These are phyloP conservation scores for Agastache rugosa DNA, from an alignment of 257 asterid species.

Conservation along the genomic window DNA sequence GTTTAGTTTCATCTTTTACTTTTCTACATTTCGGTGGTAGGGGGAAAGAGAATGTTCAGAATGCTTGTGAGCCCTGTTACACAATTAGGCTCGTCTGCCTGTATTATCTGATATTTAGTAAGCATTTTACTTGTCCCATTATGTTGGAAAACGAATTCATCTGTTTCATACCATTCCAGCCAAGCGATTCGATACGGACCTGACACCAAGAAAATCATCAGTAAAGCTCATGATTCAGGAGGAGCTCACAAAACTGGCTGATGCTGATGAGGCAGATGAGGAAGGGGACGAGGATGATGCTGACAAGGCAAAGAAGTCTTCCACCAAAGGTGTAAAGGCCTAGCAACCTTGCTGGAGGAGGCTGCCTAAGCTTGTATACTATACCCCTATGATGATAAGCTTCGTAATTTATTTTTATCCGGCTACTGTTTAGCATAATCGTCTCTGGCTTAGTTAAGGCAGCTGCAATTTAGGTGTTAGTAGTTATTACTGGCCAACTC, in stretches of 20 bases:
- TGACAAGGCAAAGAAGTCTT: slow-evolving; percentile 45
- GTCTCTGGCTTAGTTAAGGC: slow-evolving; percentile 18
- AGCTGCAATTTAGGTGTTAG: slow-evolving; percentile 33
- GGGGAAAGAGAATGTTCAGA: no score
- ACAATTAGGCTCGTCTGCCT: neutral
- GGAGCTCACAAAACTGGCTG: slow-evolving; percentile 87
- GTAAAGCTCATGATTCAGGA: slow-evolving; percentile 87
- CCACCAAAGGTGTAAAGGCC: slow-evolving; percentile 55
- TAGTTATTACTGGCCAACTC: slow-evolving; percentile 19
- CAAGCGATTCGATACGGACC: slow-evolving; percentile 57
- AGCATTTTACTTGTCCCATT: neutral
- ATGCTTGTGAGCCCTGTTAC: neutral
- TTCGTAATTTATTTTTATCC: slow-evolving; percentile 14
- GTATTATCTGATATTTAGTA: neutral
- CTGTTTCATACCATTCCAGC: slow-evolving; percentile 49
- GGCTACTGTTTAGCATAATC: slow-evolving; percentile 24
- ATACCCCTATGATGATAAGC: slow-evolving; percentile 8
- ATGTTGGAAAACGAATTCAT: neutral
- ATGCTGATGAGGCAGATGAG: slow-evolving; percentile 70
- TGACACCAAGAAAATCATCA: slow-evolving; percentile 51
- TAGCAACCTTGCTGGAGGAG: slow-evolving; percentile 36
- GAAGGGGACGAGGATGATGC: slow-evolving; percentile 61
- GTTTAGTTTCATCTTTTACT: no score
- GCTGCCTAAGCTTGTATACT: slow-evolving; percentile 27
- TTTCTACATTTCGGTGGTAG: no score